Evolutionary conservation across 768 basidiomycete species (phyloP).

Genomic region (Tremella yokohamensis): DNA sequence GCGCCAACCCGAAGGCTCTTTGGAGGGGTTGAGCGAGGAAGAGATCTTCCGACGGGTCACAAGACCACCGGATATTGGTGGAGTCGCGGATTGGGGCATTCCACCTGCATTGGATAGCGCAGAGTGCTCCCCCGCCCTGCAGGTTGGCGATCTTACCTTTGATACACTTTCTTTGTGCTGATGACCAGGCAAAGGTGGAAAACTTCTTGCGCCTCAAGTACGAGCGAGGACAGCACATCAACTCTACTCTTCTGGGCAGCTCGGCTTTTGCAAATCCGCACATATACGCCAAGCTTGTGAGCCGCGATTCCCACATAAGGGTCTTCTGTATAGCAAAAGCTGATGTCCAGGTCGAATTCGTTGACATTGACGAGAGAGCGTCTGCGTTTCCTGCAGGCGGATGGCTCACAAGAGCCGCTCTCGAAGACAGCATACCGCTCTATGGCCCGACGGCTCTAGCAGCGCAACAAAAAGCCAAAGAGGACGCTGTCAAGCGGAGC

Average conservation of each 20-base stretch:
- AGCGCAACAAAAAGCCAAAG: constrained; percentile 63
- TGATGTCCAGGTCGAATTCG: constrained; percentile 64
- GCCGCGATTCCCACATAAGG: constrained; percentile 2
- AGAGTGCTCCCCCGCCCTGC: constrained; percentile 15
- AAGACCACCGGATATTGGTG: constrained; percentile 25
- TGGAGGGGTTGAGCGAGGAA: constrained; percentile 19
- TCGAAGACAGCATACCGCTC: constrained; percentile 60
- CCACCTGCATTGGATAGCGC: constrained; percentile 35
- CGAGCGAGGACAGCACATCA: constrained; percentile 80
- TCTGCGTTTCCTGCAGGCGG: constrained; percentile 71
- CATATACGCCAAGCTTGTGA: constrained; percentile 80
- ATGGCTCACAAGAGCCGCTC: constrained; percentile 61
- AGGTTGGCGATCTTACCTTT: constrained; percentile 17
- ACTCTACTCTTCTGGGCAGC: constrained; percentile 88
- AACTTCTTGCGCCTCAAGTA: constrained; percentile 73
- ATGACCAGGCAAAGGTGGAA: constrained; percentile 67
- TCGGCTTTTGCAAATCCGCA: constrained; percentile 94
- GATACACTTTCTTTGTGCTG: background rate
- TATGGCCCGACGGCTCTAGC: constrained; percentile 72
- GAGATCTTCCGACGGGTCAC: constrained; percentile 35
- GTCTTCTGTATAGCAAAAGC: background rate
- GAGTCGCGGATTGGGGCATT: constrained; percentile 44
- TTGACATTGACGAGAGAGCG: constrained; percentile 81
- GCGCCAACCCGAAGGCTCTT: background rate
- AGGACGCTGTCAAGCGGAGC: constrained; percentile 59